A percentile compares a stretch with the other conserved stretches of the same genome.
Conservation (phyloP, 2,329 filamentous ascomycete genomes). For the Fusarium ramigenum region DNA sequence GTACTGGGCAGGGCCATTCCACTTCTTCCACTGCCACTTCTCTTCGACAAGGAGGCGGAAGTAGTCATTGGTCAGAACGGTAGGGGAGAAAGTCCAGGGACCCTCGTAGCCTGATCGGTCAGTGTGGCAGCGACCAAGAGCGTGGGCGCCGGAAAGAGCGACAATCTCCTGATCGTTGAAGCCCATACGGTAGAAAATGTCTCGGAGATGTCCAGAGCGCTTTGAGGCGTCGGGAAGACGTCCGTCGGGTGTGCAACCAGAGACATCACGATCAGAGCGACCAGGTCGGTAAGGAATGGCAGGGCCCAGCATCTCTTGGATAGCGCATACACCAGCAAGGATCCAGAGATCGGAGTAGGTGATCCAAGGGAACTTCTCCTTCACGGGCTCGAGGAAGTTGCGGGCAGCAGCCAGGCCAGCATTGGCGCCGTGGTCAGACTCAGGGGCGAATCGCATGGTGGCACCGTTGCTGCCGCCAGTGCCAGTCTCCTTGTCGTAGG, state of each 20-base stretch:
- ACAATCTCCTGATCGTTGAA: slow-evolving; percentile 98
- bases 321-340: slow-evolving; percentile 81
- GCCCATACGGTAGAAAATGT: slow-evolving; percentile 96
- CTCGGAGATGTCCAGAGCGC: slow-evolving; percentile 82
- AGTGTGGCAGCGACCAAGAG: slow-evolving; percentile 87
- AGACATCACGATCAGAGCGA: slow-evolving; percentile 79
- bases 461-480: slow-evolving; percentile 96
- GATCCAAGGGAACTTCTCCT: slow-evolving; percentile 93
- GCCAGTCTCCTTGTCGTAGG: slow-evolving; percentile 85
- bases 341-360: slow-evolving; percentile 98
- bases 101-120: slow-evolving; percentile 89
- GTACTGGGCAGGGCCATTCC: slow-evolving; percentile 89
- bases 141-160: slow-evolving; percentile 85
- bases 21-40: slow-evolving; percentile 93
- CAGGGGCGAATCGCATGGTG: slow-evolving; percentile 94
- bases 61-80: slow-evolving; percentile 93
- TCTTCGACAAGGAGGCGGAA: slow-evolving; percentile 87
- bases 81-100: slow-evolving; percentile 92
- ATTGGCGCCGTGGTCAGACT: slow-evolving; percentile 91
- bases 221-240: slow-evolving; percentile 83
- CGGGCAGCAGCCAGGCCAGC: slow-evolving; percentile 87
- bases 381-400: slow-evolving; percentile 92
- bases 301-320: slow-evolving; percentile 96
- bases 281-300: slow-evolving; percentile 88
- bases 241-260: slow-evolving; percentile 92